Percentiles rank a stretch among this genome's conserved stretches.
Conservation (phyloP, 345 rosid genomes). For the Acer campestre region DNA sequence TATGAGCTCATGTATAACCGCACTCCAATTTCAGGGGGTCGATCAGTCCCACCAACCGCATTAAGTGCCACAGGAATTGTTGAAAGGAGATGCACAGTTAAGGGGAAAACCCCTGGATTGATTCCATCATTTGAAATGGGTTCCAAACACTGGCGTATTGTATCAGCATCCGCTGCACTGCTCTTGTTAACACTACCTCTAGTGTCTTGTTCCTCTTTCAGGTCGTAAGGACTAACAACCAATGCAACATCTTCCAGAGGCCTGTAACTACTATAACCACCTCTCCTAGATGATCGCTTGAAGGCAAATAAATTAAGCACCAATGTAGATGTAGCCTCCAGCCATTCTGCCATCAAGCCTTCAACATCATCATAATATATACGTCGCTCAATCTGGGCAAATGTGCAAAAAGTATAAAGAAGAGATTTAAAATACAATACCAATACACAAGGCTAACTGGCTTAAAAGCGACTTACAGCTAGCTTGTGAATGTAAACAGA, state of each 20-base stretch:
- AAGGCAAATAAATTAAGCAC: slow-evolving; percentile 47
- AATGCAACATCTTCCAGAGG: slow-evolving; percentile 59
- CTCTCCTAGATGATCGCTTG: slow-evolving; percentile 49
- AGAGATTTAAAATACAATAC: neutral
- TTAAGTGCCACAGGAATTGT: slow-evolving; percentile 80
- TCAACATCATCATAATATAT: slow-evolving; percentile 81
- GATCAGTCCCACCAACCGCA: slow-evolving; percentile 81
- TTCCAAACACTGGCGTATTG: slow-evolving; percentile 7
- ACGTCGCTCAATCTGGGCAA: slow-evolving; percentile 73
- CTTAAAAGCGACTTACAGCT: slow-evolving; percentile 51
- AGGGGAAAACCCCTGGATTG: slow-evolving; percentile 65
- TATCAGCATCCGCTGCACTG: slow-evolving; percentile 7
- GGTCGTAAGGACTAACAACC: slow-evolving; percentile 53
- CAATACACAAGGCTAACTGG: neutral
- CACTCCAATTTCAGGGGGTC: slow-evolving; percentile 72
- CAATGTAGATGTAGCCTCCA: slow-evolving; percentile 77
- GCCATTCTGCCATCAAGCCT: slow-evolving; percentile 76
- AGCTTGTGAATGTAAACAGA: slow-evolving; percentile 73
- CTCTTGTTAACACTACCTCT: slow-evolving; percentile 9
- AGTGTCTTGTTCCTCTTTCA: slow-evolving; percentile 30
- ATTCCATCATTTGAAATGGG: slow-evolving; percentile 27
- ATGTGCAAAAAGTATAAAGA: neutral
- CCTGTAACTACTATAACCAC: slow-evolving; percentile 41
- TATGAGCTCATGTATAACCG: slow-evolving; percentile 80
- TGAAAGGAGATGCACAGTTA: slow-evolving; percentile 65